These are phyloP conservation scores for Salix koriyanagi DNA, from an alignment of 345 rosid species.

Conservation along the genomic window DNA sequence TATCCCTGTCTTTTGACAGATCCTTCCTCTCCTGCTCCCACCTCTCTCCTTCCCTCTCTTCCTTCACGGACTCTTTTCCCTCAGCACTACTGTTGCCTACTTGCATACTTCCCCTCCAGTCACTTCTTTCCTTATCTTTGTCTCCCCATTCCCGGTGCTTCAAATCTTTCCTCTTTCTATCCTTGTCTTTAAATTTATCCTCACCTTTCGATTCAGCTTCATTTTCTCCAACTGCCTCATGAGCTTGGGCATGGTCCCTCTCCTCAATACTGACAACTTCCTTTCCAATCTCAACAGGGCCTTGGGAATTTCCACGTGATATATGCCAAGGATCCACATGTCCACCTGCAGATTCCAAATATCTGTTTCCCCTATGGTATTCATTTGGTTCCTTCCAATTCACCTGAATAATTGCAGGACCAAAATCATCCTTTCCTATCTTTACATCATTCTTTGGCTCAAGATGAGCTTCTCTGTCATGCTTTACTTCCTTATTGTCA, in stretches of 20 bases:
- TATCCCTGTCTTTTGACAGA: conserved; percentile 61
- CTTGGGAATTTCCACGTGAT: conserved; percentile 54
- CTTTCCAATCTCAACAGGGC: conserved; percentile 49
- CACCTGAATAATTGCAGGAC: conserved; percentile 39
- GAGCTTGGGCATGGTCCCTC: conserved; percentile 49
- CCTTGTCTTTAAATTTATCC: conserved; percentile 86
- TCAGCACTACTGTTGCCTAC: conserved; percentile 52
- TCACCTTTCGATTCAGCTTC: conserved; percentile 75
- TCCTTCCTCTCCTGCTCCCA: conserved; percentile 90
- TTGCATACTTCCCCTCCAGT: conserved; percentile 57
- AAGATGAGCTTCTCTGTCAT: conserved; percentile 48
- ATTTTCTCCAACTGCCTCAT: conserved; percentile 85
- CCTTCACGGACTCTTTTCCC: conserved; percentile 59
- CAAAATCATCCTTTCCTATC: conserved; percentile 61
- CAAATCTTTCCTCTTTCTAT: conserved; percentile 77
- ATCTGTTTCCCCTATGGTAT: conserved; percentile 69
- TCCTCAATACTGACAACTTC: conserved; percentile 55
- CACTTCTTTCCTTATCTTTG: conserved; percentile 84
- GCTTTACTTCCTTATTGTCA: conserved; percentile 61
- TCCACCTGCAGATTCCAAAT: conserved; percentile 52
- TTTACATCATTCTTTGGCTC: conserved; percentile 59
- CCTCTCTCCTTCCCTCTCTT: conserved; percentile 80
- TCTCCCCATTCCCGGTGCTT: conserved; percentile 89
- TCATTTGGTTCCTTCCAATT: conserved; percentile 91
- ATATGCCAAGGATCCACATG: conserved; percentile 62